A percentile compares a stretch with the other conserved stretches of the same genome.
phyloP scores from a whole-genome alignment of 179 eudicot species.

The Beta corolliflora region DNA sequence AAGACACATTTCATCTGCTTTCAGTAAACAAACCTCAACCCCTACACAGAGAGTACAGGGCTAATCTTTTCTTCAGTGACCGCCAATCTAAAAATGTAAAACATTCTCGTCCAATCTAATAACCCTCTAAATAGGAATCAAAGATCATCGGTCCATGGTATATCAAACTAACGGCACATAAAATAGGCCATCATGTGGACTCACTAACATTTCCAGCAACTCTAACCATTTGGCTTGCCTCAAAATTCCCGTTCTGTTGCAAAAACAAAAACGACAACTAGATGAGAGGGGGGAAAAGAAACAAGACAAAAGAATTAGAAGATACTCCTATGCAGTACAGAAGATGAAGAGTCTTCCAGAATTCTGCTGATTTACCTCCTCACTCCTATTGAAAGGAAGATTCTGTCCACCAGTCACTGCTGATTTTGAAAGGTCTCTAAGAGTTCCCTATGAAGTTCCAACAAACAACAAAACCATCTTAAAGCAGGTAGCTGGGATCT shows the following conservation, averaged over 20 bases:
- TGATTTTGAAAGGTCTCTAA: constrained; percentile 68
- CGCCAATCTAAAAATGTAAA: neutral
- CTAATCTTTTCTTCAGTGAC: constrained; percentile 15
- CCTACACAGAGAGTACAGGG: neutral
- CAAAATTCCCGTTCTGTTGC: constrained; percentile 49
- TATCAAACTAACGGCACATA: neutral
- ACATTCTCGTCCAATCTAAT: neutral
- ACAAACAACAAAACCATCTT: neutral
- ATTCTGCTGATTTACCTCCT: constrained; percentile 38
- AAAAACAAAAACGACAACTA: neutral
- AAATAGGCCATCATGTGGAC: constrained; percentile 36
- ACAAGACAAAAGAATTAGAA: neutral
- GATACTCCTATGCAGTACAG: neutral
- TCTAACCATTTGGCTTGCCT: constrained; percentile 34
- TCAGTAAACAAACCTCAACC: constrained; percentile 11
- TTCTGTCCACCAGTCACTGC: constrained; percentile 39
- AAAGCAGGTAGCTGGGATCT: neutral
- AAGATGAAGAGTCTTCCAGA: neutral
- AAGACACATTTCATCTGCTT: neutral
- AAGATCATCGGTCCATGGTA: constrained; percentile 1
- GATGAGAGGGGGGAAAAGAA: no score
- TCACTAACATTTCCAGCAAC: constrained; percentile 48
- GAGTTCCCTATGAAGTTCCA: constrained; percentile 48
- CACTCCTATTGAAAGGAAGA: constrained; percentile 39
- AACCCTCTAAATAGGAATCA: constrained; percentile 1